A percentile compares a stretch with the other conserved stretches of the same genome.
phyloP scores from a whole-genome alignment of 495 filamentous ascomycete species.

The Penicillium paxilli region DNA sequence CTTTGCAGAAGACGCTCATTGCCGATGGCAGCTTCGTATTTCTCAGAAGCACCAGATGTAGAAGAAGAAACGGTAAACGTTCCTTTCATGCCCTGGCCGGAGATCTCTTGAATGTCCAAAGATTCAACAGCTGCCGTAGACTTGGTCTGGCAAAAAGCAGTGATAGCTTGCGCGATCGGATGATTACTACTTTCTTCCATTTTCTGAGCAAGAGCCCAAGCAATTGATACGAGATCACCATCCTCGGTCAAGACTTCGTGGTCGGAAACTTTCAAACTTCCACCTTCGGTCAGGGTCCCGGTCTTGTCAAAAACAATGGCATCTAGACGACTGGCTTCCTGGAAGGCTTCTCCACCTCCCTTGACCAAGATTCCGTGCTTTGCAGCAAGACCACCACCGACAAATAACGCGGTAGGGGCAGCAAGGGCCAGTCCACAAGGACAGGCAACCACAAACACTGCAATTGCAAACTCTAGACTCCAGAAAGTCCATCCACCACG shows the following conservation, averaged over 20 bases:
- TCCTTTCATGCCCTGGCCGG: slow-evolving; percentile 81
- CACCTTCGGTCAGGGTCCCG: slow-evolving; percentile 85
- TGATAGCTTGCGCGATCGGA: slow-evolving; percentile 82
- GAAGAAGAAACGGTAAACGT: slow-evolving; percentile 49
- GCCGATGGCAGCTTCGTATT: slow-evolving; percentile 73
- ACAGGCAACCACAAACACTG: slow-evolving; percentile 94
- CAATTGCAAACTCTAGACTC: slow-evolving; percentile 88
- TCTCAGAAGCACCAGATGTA: slow-evolving; percentile 12
- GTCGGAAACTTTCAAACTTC: slow-evolving; percentile 76
- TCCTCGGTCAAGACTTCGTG: slow-evolving; percentile 55
- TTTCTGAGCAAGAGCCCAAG: slow-evolving; percentile 57
- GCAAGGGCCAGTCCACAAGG: slow-evolving; percentile 92
- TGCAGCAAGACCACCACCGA: slow-evolving; percentile 85
- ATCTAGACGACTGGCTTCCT: slow-evolving; percentile 85
- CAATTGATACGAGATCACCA: slow-evolving; percentile 32
- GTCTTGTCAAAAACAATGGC: slow-evolving; percentile 96
- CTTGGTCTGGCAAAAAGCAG: slow-evolving; percentile 59
- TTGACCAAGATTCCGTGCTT: slow-evolving; percentile 88
- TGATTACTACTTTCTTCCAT: slow-evolving; percentile 85
- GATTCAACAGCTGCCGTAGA: slow-evolving; percentile 30
- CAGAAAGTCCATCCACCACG: slow-evolving; percentile 83
- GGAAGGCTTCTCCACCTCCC: slow-evolving; percentile 94
- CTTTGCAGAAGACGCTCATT: slow-evolving; percentile 72
- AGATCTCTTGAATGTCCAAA: slow-evolving; percentile 66
- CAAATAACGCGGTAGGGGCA: slow-evolving; percentile 90